Conservation (phyloP, 129 eudicot species). For the Pittosporum tobira region DNA sequence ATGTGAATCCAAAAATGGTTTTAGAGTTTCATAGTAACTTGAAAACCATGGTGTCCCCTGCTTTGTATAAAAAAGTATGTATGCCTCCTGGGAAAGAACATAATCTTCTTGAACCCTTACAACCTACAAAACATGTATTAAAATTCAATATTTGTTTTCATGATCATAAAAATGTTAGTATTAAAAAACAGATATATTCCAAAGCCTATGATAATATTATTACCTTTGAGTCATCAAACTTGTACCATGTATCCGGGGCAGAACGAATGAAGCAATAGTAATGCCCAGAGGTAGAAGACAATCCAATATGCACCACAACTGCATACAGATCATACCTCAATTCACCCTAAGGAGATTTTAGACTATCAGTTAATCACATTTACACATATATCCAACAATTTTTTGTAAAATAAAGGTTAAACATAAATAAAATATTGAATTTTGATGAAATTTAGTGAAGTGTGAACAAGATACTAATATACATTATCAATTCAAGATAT, state of each 20-base stretch:
- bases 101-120: conserved; percentile 40
- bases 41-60: conserved; percentile 75
- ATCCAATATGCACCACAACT: conserved; percentile 69
- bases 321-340: conserved; percentile 67
- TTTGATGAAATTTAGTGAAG: no score
- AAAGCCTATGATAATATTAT: background rate
- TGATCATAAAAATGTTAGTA: no score
- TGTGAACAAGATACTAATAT: no score
- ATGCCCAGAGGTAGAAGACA: conserved; percentile 60
- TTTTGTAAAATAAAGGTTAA: no score
- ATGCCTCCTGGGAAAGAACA: conserved; percentile 69
- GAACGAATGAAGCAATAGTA: conserved; percentile 74
- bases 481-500: no score
- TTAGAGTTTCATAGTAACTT: conserved; percentile 46
- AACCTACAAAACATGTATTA: conserved; percentile 32
- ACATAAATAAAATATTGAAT: no score
- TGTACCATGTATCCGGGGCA: conserved; percentile 63
- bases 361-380: no score
- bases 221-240: conserved; percentile 87
- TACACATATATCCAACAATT: no score
- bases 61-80: conserved; percentile 71
- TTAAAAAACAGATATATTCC: background rate
- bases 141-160: background rate
- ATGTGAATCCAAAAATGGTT: conserved; percentile 23
- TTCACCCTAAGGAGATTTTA: conserved; percentile 27